Conservation (phyloP, 1,284 basidiomycete genomes). For the Apiotrichum gamsii region DNA sequence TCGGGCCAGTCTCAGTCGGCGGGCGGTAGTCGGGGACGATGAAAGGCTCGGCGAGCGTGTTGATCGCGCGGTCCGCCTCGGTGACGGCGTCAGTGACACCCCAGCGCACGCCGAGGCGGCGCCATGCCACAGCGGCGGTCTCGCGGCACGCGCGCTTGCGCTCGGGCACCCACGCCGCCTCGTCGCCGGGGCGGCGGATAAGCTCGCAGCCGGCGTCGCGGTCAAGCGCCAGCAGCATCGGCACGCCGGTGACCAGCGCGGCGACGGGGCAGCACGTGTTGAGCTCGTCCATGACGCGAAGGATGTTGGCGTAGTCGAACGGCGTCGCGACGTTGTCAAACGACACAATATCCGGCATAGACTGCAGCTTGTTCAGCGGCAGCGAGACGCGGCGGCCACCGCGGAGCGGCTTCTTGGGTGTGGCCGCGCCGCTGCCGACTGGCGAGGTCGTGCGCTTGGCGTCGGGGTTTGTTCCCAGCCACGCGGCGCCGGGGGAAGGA, state of each 20-base stretch:
- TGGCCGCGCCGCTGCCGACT: neutral
- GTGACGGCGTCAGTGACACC: slow-evolving; percentile 55
- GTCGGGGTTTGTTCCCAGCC: neutral
- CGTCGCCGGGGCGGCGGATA: slow-evolving; percentile 40
- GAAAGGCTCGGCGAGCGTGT: slow-evolving; percentile 34
- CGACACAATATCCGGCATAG: slow-evolving; percentile 29
- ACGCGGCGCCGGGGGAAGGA: slow-evolving; percentile 1
- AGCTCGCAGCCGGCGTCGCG: slow-evolving; percentile 51
- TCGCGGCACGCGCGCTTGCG: slow-evolving; percentile 59
- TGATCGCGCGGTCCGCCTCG: slow-evolving; percentile 56
- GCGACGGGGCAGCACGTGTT: slow-evolving; percentile 66
- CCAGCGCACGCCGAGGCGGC: slow-evolving; percentile 66
- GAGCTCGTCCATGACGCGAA: slow-evolving; percentile 62
- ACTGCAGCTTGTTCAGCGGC: slow-evolving; percentile 52
- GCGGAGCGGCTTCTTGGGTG: slow-evolving; percentile 18
- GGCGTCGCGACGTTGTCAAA: slow-evolving; percentile 51
- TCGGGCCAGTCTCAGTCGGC: slow-evolving; percentile 6
- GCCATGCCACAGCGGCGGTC: slow-evolving; percentile 61
- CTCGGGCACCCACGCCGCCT: slow-evolving; percentile 34
- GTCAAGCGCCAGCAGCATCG: slow-evolving; percentile 77
- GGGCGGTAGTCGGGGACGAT: slow-evolving; percentile 29
- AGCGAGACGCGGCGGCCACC: slow-evolving; percentile 40
- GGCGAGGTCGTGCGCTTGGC: too few species aligned
- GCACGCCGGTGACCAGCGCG: slow-evolving; percentile 68
- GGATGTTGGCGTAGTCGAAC: slow-evolving; percentile 70